Evolutionary conservation across 108 stramenopile species (phyloP), one percentile per base, ranked within the genome.

Genomic region (Discostella stelligeroides): DNA sequence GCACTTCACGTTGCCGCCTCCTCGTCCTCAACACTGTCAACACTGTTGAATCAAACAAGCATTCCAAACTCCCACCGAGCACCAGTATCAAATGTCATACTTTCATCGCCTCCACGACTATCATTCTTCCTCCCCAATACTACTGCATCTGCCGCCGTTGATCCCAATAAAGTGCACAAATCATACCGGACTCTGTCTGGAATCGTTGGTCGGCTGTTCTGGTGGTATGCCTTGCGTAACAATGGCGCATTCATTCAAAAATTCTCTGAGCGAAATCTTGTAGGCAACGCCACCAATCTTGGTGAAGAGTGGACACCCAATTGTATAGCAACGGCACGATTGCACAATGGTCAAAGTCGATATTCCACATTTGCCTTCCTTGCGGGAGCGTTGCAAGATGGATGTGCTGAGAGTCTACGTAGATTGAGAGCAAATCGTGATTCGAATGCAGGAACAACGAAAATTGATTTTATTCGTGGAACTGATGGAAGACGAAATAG

Each of bases 281-380:
- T 82, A 34, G 81, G 81, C 11, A 34, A 81, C 62, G 65, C 86
- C n/a, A 48, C 18, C 8, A 76, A 74, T 28, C 67, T 87, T 18
- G 86, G 86, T n/a, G 63, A 69, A 0, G 45, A 58, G 0, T 87
- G 86, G 86, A 82, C 65, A 5, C 66, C 72, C 5, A 80, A 83
- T 51, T 87, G 86, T 49, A 42, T 82, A 15, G 42, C 28, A 12
- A 59, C 73, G 18, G 84, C 84, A 1, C 58, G 46, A 11, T 21
- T 51, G 0, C 48, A 74, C 64, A 29, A 69, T 17, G 82, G 82
- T 40, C 53, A 28, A 45, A 72, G 75, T 25, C 58, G 61, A 20
- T 87, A 83, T 59, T 82, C 86, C 7, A 87, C 86, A 23, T 85
- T 87, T 73, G 76, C 86, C 8, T 87, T 87, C 56, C 68, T 87